phyloP scores from a whole-genome alignment of 805 yeast species.

The Lachancea kluyveri region DNA sequence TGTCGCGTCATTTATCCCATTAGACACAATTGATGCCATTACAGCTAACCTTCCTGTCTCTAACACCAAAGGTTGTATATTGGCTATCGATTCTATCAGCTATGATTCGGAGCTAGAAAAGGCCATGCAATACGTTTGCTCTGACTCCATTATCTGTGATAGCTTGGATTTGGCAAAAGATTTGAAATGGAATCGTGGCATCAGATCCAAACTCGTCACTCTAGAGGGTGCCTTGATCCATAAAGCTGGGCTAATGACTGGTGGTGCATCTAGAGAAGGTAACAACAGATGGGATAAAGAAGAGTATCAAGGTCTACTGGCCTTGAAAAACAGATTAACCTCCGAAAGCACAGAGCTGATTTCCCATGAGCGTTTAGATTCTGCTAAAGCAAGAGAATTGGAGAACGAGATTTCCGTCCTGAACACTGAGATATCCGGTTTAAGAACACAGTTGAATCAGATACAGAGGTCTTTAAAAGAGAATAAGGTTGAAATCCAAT shows the following conservation, averaged over 20 bases:
- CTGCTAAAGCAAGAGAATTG: conserved; percentile 48
- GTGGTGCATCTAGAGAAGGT: conserved; percentile 57
- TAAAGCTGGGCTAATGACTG: conserved; percentile 86
- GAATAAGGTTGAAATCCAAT: conserved; percentile 43
- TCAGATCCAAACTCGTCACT: conserved; percentile 66
- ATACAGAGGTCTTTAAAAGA: conserved; percentile 41
- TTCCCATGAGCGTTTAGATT: conserved; percentile 41
- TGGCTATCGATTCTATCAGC: conserved; percentile 62
- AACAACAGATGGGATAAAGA: conserved; percentile 66
- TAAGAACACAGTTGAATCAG: conserved; percentile 41
- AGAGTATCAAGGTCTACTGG: conserved; percentile 49
- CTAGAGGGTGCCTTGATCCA: conserved; percentile 81
- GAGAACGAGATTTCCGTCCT: conserved; percentile 48
- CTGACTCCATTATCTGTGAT: conserved; percentile 75
- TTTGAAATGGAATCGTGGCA: conserved; percentile 58
- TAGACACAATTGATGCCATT: conserved; percentile 67
- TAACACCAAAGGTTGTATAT: conserved; percentile 30
- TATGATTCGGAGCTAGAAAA: conserved; percentile 62
- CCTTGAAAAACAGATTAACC: conserved; percentile 45
- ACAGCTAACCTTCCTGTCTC: conserved; percentile 39
- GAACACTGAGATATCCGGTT: conserved; percentile 39
- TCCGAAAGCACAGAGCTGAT: conserved; percentile 38
- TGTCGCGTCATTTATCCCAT: conserved; percentile 78
- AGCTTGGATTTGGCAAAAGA: conserved; percentile 58
- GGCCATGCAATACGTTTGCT: conserved; percentile 76